Evolutionary conservation across 164 flowering plant genomes (phyloP), one percentile per base, ranked within the genome.

Genomic region (Vitis labrusca): DNA sequence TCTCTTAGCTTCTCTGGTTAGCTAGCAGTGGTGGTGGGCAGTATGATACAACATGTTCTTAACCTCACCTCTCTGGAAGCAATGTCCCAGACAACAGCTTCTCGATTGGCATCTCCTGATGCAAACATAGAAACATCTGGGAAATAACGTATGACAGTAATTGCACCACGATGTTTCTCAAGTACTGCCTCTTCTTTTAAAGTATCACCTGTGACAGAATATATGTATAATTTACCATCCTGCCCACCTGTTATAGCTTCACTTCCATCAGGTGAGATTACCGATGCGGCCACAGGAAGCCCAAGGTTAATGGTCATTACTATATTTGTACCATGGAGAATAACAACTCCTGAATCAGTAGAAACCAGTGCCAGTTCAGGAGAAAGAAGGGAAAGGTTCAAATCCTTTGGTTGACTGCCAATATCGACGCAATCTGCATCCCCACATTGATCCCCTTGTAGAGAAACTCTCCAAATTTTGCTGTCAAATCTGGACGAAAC

Each of bases 111-210:
- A 85, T 95, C 98, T 12, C 81, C 93, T 49, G 99, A 90, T 61
- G 93, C 98, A 88, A 93, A 86, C 97, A 95, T 90, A 59, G 98
- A 90, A 71, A 84, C 80, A 84, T 92, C 96, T 17, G 98, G 96
- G 17, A 97, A 95, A 73, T 90, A 92, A 2, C 88, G 89, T 68
- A 95, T 91, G 56, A 87, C 96, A 81, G 78, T 89, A 62, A 95
- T 81, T 55, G 97, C 83, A 71, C 99, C 99, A 27, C 98, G 82
- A 73, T 93, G 98, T 74, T 91, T 95, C 83, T 95, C 97, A 68
- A 93, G 93, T 64, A 88, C 89, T 44, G 89, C 84, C 75, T 95
- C 92, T 79, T 95, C 96, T 17, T 71, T 81, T 30, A 93, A 85
- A 10, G 87, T 79, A 72, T 93, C 96, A 5, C 93, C 97, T 0